Base-by-base conservation (phyloP, 2,329 filamentous ascomycete genomes). In the Pseudocercospora crystallina region DNA sequence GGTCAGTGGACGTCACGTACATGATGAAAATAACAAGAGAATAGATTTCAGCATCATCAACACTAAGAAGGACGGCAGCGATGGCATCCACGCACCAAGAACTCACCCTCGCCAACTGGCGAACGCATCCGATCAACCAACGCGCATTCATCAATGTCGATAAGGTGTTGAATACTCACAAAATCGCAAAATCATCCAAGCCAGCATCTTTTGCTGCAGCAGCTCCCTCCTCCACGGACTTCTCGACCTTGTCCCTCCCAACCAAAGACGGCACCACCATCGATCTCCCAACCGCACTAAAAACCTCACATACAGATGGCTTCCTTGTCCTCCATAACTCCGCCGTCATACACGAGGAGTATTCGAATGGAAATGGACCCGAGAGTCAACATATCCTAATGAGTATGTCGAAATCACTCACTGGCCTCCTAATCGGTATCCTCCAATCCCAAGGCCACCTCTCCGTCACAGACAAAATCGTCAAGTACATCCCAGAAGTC, bases 331-430 rank as follows among this genome's bases (percentile, higher is more conserved):
- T 64, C 1, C 54, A 60, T 14, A 48, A 61, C 13, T 59, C 56
- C 38, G 50, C 56, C 31, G 43, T 57, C 4, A 47, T 59, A 5
- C 49, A 59, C 41, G 59, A 62, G 36, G 31, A 49, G 5, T 61
- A 63, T 42, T 49, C 38, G 36, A 50, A 59, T 29, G 51, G 38
- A 13, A 64, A 64, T 32, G 50, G 37, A 5, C 35, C 15, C 12
- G 35, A 33, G 1, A 57, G 57, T 3, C 59, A 51, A 29, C 61
- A 64, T 31, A 62, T 64, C 32, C 17, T 64, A 8, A 61, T 62
- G 57, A 58, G 54, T 5, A 51, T 64, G 52, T 57, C 59, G n/a
- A 61, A 63, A 38, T 62, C 59, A 1, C 34, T 62, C 30, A 57
- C 50, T 2, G 54, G 58, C 2, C 53, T 63, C 5, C 39, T 62